These are phyloP conservation scores for Cyberlindnera euphorbiiphila DNA, from an alignment of 805 yeast species.

Conservation along the genomic window DNA sequence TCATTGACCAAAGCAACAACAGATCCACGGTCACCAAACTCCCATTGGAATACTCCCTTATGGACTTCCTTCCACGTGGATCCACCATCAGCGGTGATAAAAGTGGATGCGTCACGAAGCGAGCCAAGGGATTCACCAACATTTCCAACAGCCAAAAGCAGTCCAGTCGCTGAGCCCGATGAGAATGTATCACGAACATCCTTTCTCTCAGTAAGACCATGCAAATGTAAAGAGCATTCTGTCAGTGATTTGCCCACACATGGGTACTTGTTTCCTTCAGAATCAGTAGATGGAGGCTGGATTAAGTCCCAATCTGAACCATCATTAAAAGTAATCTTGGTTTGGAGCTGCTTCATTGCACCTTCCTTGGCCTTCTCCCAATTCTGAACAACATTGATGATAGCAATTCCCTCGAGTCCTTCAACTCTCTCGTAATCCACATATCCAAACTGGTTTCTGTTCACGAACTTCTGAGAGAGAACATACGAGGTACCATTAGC, in stretches of 20 bases:
- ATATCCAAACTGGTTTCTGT: constrained; percentile 67
- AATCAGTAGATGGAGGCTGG: constrained; percentile 63
- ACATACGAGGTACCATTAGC: constrained; percentile 89
- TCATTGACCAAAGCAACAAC: constrained; percentile 68
- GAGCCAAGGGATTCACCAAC: constrained; percentile 64
- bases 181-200: constrained; percentile 84
- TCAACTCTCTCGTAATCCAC: constrained; percentile 86
- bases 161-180: constrained; percentile 85
- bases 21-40: constrained; percentile 93
- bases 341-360: constrained; percentile 53
- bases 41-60: constrained; percentile 85
- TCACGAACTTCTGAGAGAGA: constrained; percentile 64
- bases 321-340: constrained; percentile 82
- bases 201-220: constrained; percentile 83
- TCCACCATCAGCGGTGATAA: constrained; percentile 84
- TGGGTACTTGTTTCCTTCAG: constrained; percentile 50
- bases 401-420: constrained; percentile 78
- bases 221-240: constrained; percentile 77
- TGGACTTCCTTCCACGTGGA: constrained; percentile 76
- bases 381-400: constrained; percentile 68
- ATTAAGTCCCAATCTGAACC: constrained; percentile 83
- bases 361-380: constrained; percentile 41
- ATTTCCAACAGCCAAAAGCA: constrained; percentile 83
- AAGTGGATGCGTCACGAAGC: constrained; percentile 58
- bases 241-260: constrained; percentile 51